Conservation (phyloP, 345 rosid genomes). For the Raphanus raphanistrum region DNA sequence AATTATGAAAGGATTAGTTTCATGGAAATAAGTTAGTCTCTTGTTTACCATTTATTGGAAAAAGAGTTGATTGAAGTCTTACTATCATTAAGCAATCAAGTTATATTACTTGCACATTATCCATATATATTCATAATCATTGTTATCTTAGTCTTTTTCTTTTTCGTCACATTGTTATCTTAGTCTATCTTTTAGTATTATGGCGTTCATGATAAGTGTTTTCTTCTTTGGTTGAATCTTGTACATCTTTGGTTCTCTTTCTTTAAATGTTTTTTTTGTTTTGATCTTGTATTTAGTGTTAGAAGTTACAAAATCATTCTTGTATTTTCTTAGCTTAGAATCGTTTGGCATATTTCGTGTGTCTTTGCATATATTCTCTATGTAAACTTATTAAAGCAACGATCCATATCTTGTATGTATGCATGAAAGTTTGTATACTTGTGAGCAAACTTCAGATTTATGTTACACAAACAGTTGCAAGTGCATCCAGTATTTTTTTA, state of each 20-base stretch:
- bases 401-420: conserved; percentile 21
- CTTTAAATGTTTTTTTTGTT: neutral
- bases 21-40: neutral
- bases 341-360: neutral
- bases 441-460: conserved; percentile 4
- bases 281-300: neutral
- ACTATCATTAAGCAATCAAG: neutral
- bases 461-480: neutral
- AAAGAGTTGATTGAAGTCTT: neutral
- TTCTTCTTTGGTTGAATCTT: neutral
- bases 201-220: neutral
- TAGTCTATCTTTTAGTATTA: neutral
- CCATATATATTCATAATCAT: neutral
- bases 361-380: neutral
- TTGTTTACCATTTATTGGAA: neutral
- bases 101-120: neutral
- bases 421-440: conserved; percentile 23
- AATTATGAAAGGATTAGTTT: neutral
- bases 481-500: too few relatives aligned
- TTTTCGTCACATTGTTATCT: neutral
- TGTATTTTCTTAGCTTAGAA: neutral
- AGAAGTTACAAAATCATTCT: neutral
- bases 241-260: neutral
- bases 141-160: neutral
- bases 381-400: conserved; percentile 4